phyloP scores from a whole-genome alignment of 2,329 filamentous ascomycete genomes.

The Tolypocladium ophioglossoides region DNA sequence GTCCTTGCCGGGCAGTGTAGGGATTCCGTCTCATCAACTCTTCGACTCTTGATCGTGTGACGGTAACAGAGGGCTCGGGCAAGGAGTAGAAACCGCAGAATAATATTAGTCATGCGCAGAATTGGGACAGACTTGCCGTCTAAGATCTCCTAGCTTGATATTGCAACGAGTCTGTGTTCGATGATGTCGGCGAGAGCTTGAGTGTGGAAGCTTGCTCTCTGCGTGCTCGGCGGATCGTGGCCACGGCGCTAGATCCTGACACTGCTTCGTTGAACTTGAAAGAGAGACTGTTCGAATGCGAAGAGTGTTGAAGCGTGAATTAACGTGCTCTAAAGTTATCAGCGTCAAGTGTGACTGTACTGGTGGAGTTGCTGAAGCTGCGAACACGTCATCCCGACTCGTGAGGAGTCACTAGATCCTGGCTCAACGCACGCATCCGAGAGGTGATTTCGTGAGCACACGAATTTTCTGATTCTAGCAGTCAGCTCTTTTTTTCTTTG shows the following conservation, averaged over 20 bases:
- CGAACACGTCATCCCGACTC: neutral
- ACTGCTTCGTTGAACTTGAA: neutral
- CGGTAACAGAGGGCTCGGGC: no score
- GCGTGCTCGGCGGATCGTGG: no score
- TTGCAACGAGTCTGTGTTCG: no score
- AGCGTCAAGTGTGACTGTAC: neutral
- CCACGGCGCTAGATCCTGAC: neutral
- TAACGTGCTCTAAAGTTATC: neutral
- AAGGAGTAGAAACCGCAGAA: no score
- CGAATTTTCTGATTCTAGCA: neutral
- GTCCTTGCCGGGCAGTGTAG: no score
- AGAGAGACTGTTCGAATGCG: no score
- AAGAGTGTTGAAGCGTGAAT: no score
- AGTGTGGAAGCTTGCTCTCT: no score
- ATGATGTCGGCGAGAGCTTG: neutral
- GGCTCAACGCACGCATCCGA: neutral
- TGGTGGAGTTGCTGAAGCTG: neutral
- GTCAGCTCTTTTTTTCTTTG: neutral
- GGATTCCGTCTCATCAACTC: no score
- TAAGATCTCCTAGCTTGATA: neutral
- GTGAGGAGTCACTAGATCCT: neutral
- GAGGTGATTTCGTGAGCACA: neutral
- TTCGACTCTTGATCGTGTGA: no score
- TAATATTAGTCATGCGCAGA: no score
- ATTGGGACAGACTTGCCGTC: neutral